Conservation (phyloP, 2,329 filamentous ascomycete species). For the Exophiala sp. region DNA sequence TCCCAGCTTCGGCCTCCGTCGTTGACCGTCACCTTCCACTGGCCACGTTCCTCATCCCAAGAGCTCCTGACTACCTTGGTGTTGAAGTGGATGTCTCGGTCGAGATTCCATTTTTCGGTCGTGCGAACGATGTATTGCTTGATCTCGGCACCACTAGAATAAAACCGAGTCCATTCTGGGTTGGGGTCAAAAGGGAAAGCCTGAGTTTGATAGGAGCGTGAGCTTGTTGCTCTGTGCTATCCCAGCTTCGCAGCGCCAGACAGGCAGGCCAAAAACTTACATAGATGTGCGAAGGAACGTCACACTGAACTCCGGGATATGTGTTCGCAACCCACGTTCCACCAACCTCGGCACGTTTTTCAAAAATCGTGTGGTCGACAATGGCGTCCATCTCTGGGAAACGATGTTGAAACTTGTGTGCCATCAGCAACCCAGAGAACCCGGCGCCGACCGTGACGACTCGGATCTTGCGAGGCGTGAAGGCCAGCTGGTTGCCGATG, state of each 20-base stretch:
- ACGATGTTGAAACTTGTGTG: neutral
- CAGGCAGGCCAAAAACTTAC: conserved; percentile 45
- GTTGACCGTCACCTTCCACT: conserved; percentile 52
- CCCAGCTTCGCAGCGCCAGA: neutral
- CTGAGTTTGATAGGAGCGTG: neutral
- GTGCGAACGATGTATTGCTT: conserved; percentile 63
- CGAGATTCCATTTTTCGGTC: conserved; percentile 62
- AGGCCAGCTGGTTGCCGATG: conserved; percentile 26
- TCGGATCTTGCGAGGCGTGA: conserved; percentile 15
- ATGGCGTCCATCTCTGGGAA: neutral
- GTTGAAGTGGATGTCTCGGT: conserved; percentile 54
- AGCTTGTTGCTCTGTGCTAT: conserved; percentile 2
- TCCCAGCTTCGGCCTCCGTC: neutral
- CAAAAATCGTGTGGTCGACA: conserved; percentile 21
- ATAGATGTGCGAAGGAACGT: conserved; percentile 21
- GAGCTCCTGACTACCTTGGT: conserved; percentile 53
- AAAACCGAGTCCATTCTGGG: conserved; percentile 65
- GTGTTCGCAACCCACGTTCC: conserved; percentile 33
- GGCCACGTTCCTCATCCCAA: conserved; percentile 52
- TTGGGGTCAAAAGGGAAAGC: conserved; percentile 62
- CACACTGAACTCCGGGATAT: conserved; percentile 28
- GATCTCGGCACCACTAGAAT: conserved; percentile 65
- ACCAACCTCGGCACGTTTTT: conserved; percentile 30
- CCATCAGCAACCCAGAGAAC: neutral
- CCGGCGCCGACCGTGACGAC: neutral